Evolutionary conservation across 345 rosid species (phyloP).

Genomic region (Rhodamnia rubescens): DNA sequence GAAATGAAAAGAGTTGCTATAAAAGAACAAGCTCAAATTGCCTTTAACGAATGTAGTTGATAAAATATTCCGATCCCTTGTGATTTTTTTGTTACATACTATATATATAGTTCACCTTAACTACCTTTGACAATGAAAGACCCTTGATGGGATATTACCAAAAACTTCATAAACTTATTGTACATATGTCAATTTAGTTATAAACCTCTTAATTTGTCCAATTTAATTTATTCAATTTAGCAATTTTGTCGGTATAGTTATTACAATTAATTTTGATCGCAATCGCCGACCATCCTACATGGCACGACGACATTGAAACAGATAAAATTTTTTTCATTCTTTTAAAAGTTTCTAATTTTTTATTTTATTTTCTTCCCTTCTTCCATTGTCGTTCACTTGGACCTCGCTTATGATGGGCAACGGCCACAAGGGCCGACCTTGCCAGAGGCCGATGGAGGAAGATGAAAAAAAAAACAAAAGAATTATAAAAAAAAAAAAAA

Average conservation of each 20-base stretch:
- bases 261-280: fast-evolving
- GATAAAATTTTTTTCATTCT: too few relatives aligned
- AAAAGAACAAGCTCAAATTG: not conserved
- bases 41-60: too few relatives aligned
- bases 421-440: not conserved
- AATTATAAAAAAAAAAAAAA: not conserved
- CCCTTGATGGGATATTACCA: not conserved
- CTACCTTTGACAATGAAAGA: not conserved
- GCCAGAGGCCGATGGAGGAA: fast-evolving
- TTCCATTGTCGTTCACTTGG: fast-evolving
- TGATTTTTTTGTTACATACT: too few relatives aligned
- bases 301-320: fast-evolving
- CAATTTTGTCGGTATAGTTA: not conserved
- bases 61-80: too few relatives aligned
- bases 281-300: not conserved
- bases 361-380: fast-evolving
- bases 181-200: too few relatives aligned
- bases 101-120: too few relatives aligned
- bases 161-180: not conserved
- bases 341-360: too few relatives aligned
- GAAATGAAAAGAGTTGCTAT: not conserved
- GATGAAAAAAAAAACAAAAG: fast-evolving
- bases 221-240: too few relatives aligned
- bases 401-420: too few relatives aligned
- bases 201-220: too few relatives aligned